phyloP scores from a whole-genome alignment of 805 yeast species.

The Barnettozyma populi region DNA sequence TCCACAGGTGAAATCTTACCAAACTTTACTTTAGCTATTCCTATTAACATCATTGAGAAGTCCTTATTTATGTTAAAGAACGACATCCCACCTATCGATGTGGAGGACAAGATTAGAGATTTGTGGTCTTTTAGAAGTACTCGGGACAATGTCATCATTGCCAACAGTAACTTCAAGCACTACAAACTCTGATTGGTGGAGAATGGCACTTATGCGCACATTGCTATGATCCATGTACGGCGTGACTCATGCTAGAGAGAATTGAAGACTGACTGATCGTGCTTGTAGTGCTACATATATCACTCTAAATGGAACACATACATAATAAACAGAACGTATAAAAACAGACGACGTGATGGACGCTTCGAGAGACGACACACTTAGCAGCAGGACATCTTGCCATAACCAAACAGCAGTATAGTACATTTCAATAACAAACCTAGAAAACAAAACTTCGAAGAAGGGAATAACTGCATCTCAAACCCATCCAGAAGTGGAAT shows the following conservation, averaged over 20 bases:
- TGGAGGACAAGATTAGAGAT: conserved; percentile 10
- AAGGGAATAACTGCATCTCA: not conserved
- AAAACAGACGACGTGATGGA: not conserved
- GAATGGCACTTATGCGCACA: not conserved
- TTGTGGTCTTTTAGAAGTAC: conserved; percentile 24
- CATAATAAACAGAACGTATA: not conserved
- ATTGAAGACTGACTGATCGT: not conserved
- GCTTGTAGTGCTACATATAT: not conserved
- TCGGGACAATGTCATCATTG: conserved; percentile 14
- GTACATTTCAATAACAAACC: not conserved
- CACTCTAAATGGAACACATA: not conserved
- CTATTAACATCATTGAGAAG: conserved; percentile 22
- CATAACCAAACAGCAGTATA: not conserved
- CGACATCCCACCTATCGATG: conserved; percentile 9
- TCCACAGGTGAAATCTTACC: conserved; percentile 25
- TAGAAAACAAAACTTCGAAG: conserved; percentile 1
- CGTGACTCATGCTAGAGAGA: no score
- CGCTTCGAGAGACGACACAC: not conserved
- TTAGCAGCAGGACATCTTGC: not conserved
- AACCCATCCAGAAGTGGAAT: conserved; percentile 7
- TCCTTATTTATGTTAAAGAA: conserved; percentile 16
- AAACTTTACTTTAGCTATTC: conserved; percentile 25
- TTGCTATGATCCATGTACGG: not conserved
- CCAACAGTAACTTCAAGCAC: conserved; percentile 1
- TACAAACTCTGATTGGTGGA: conserved; percentile 1